phyloP scores from a whole-genome alignment of 1,139 yeast species.

The Geotrichum bryndzae region DNA sequence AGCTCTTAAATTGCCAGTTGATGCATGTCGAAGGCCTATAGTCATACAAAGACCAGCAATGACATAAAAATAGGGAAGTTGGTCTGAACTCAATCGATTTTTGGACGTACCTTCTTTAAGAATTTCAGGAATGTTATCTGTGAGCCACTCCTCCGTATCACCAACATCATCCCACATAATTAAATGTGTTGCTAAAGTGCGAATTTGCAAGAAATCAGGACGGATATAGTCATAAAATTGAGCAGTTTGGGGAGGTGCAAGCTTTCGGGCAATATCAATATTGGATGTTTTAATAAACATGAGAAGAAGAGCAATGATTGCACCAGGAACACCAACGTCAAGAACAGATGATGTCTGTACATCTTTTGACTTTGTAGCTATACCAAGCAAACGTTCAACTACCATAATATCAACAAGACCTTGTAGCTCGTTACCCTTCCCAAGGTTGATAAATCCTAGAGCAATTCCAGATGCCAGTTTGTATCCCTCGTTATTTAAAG shows the following conservation, averaged over 20 bases:
- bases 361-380: constrained; percentile 62
- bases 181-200: constrained; percentile 62
- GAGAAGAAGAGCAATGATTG: constrained; percentile 68
- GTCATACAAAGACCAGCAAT: constrained; percentile 74
- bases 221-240: constrained; percentile 66
- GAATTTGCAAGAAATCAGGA: constrained; percentile 69
- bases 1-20: constrained; percentile 53
- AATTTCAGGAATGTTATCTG: constrained; percentile 46
- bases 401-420: constrained; percentile 66
- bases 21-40: constrained; percentile 71
- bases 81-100: constrained; percentile 50
- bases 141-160: constrained; percentile 54
- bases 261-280: constrained; percentile 51
- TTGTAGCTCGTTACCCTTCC: constrained; percentile 60
- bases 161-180: constrained; percentile 74
- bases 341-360: constrained; percentile 57
- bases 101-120: constrained; percentile 27
- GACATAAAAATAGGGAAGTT: constrained; percentile 57
- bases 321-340: constrained; percentile 77
- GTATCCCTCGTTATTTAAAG: constrained; percentile 58
- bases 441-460: constrained; percentile 79
- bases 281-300: constrained; percentile 69
- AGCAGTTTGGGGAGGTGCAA: constrained; percentile 57
- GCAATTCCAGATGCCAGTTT: constrained; percentile 85
- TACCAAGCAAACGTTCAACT: constrained; percentile 55